Conservation (phyloP, 176 grass and related monocot genomes). For the Themeda triandra region DNA sequence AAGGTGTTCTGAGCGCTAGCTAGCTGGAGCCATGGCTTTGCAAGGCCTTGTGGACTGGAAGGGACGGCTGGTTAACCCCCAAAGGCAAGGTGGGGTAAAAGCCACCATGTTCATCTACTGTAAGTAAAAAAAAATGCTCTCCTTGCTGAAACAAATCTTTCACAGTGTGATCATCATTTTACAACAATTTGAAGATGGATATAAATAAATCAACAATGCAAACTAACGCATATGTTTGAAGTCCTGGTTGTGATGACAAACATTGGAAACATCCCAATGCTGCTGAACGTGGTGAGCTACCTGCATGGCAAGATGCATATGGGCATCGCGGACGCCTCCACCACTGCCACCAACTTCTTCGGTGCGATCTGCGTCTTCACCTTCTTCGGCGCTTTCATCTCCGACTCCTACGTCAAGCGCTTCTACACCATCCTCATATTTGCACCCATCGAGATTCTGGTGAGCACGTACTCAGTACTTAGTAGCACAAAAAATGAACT, state of each 20-base stretch:
- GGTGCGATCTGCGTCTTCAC: conserved; percentile 44
- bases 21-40: not conserved
- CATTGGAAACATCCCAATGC: conserved; percentile 34
- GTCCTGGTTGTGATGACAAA: conserved; percentile 41
- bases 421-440: conserved; percentile 63
- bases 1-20: not conserved
- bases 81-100: conserved; percentile 54
- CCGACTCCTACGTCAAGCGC: conserved; percentile 61
- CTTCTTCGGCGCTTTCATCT: conserved; percentile 62
- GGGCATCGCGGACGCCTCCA: conserved; percentile 43
- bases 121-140: conserved; percentile 13
- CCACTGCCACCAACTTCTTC: conserved; percentile 36
- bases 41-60: conserved; percentile 50
- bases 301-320: conserved; percentile 63
- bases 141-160: not conserved
- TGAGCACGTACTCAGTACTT: not conserved
- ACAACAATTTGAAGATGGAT: not conserved
- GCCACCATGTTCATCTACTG: conserved; percentile 58
- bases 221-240: not conserved
- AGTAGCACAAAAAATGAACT: no score
- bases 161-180: not conserved
- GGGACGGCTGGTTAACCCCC: conserved; percentile 38
- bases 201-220: not conserved
- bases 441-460: conserved; percentile 40
- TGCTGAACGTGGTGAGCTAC: conserved; percentile 58